A percentile compares a stretch with the other conserved stretches of the same genome.
Evolutionary conservation across 352 stramenopile genomes (phyloP).

Genomic region (Phytophthora pisi): DNA sequence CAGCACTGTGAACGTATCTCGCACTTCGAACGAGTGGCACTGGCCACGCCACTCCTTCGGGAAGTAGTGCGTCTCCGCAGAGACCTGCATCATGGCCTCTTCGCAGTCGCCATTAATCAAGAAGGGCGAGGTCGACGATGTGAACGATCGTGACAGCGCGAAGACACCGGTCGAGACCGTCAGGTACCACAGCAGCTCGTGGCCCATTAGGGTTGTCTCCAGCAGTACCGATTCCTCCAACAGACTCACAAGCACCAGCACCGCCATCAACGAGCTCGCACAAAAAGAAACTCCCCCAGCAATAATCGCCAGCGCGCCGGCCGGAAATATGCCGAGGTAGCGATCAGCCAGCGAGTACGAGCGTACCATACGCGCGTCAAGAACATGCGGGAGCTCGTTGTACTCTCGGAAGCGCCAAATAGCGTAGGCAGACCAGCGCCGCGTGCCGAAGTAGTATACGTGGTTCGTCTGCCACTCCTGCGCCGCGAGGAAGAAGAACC

Average conservation of each 20-base stretch:
- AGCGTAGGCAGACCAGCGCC: slow-evolving; percentile 92
- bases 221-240: slow-evolving; percentile 95
- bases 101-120: slow-evolving; percentile 80
- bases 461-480: slow-evolving; percentile 95
- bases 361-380: slow-evolving; percentile 93
- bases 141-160: slow-evolving; percentile 80
- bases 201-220: slow-evolving; percentile 93
- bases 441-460: slow-evolving; percentile 94
- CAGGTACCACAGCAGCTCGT: slow-evolving; percentile 98
- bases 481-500: slow-evolving; percentile 97
- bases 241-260: slow-evolving; percentile 94
- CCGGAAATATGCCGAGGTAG: slow-evolving; percentile 96
- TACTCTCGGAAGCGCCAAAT: slow-evolving; percentile 96
- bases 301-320: slow-evolving; percentile 88
- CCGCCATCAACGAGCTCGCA: slow-evolving; percentile 94
- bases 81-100: slow-evolving; percentile 85
- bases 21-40: slow-evolving; percentile 87
- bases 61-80: slow-evolving; percentile 96
- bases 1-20: slow-evolving; percentile 87
- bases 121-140: slow-evolving; percentile 70
- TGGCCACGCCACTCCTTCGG: slow-evolving; percentile 93
- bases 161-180: slow-evolving; percentile 91
- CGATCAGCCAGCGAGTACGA: slow-evolving; percentile 92
- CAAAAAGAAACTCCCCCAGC: slow-evolving; percentile 96
- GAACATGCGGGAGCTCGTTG: slow-evolving; percentile 98